These are phyloP conservation scores for Brassica balearica DNA, from an alignment of 441 rosid genomes.

Conservation along the genomic window DNA sequence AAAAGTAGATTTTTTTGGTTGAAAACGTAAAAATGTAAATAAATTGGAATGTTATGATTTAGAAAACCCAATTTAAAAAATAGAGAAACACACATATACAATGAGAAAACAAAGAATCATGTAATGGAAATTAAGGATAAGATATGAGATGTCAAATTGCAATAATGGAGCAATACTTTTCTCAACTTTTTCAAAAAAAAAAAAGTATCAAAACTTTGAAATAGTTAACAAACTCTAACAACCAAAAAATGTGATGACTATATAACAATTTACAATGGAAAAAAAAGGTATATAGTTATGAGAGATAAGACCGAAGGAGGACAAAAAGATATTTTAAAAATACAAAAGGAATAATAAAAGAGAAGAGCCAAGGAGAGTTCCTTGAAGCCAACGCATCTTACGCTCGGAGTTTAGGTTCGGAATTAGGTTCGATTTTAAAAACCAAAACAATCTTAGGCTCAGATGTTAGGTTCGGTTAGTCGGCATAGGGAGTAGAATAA, in stretches of 20 bases:
- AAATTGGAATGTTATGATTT: not conserved
- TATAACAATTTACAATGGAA: not conserved
- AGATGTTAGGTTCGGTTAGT: not conserved
- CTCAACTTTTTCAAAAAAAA: conserved; percentile 15
- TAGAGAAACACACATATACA: conserved; percentile 5
- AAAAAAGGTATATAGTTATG: not conserved
- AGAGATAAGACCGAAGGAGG: conserved; percentile 8
- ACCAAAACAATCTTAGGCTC: conserved; percentile 44
- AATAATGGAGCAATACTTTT: conserved; percentile 23
- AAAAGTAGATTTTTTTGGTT: not conserved
- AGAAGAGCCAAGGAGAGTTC: not conserved
- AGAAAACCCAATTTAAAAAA: not conserved
- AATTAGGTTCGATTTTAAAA: conserved; percentile 35
- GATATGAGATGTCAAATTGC: conserved; percentile 35
- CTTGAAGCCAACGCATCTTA: conserved; percentile 7
- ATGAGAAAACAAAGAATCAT: conserved; percentile 17
- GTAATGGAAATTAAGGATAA: not conserved
- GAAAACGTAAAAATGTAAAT: not conserved
- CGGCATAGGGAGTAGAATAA: not conserved
- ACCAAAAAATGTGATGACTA: not conserved
- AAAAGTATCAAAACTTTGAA: not conserved
- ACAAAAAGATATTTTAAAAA: conserved; percentile 22
- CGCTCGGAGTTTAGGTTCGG: conserved; percentile 42
- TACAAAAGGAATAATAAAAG: not conserved
- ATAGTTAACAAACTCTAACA: not conserved